phyloP scores from a whole-genome alignment of 441 rosid species.

The Euphorbia schlechtendalii region DNA sequence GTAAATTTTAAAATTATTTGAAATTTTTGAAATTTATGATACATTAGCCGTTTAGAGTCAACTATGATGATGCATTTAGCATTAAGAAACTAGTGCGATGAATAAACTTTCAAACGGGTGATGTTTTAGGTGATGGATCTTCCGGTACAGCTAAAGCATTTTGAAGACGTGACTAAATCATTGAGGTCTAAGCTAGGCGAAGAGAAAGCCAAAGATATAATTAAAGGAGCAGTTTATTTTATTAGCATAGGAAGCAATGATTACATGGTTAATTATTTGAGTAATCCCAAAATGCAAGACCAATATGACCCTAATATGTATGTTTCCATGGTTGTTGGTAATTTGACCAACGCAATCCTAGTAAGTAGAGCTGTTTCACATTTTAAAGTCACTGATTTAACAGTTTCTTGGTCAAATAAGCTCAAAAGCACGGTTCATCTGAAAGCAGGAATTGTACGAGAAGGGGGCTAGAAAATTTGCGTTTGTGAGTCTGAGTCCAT shows the following conservation, averaged over 20 bases:
- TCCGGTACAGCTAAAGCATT: conserved; percentile 31
- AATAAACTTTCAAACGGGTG: not conserved
- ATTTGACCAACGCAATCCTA: conserved; percentile 40
- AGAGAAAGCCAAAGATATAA: conserved; percentile 21
- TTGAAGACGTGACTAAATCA: conserved; percentile 28
- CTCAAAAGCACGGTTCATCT: too few relatives aligned
- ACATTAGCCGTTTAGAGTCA: too few relatives aligned
- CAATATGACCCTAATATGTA: conserved; percentile 27
- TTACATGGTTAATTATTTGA: conserved; percentile 42
- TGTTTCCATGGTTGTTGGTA: conserved; percentile 43
- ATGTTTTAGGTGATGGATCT: conserved; percentile 35
- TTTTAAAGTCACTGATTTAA: not conserved
- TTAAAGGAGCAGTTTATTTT: conserved; percentile 47
- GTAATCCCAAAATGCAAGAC: conserved; percentile 32
- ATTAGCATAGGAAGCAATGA: conserved; percentile 54
- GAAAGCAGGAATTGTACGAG: conserved; percentile 37
- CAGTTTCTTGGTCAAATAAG: too few relatives aligned
- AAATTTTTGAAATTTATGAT: too few relatives aligned
- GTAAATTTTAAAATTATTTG: too few relatives aligned
- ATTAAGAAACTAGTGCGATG: too few relatives aligned
- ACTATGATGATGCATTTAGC: too few relatives aligned
- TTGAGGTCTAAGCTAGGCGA: conserved; percentile 32
- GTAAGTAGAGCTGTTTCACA: conserved; percentile 15
- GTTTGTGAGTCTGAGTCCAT: conserved; percentile 35
- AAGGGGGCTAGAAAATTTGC: conserved; percentile 53